Evolutionary conservation across 2,329 filamentous ascomycete genomes (phyloP), one percentile per base, ranked within the genome.

Genomic region (Calycina herbarum): DNA sequence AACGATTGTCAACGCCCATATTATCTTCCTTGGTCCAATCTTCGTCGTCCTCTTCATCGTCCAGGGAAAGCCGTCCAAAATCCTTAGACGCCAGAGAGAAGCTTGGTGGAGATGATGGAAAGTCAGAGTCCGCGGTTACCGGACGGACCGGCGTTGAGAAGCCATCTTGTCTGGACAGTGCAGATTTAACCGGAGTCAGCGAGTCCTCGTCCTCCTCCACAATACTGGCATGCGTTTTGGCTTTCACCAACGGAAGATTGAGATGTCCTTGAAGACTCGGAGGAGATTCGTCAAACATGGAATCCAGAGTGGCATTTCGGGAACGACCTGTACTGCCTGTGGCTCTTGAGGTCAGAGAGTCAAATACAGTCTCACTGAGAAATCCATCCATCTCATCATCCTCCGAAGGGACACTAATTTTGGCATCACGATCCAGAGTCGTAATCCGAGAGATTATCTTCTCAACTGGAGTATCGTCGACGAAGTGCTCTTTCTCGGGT

Each of bases 221-320:
- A 59, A 89, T 89, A 69, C 80, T 83, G 2, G 45, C n/a, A 10
- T 51, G 45, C n/a, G 57, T 82, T 81, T 59, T 83, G 82, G 8
- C 66, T 82, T 65, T 88, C 83, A 78, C 83, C 86, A 8, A 51
- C 3, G 45, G 45, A 20, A 51, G 69, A 57, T 73, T 76, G 31
- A 67, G 48, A 67, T 68, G 83, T 63, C 82, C 80, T 20, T 82
- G 82, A 0, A 84, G 83, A 73, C 83, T 85, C 7, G 86, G 85
- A 42, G 89, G 89, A 15, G 90, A 92, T 72, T 94, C 91, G 77
- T 94, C 90, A 76, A 93, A 94, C 81, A 93, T 91, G 29, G 87
- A 91, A 73, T 93, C 90, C 60, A 93, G 80, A 17, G 90, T 89
- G 33, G 89, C 90, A 74, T 92, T 87, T 58, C 87, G 83, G 40